Evolutionary conservation across 2,329 filamentous ascomycete species (phyloP).

Genomic region (Phyllosticta citribraziliensis): DNA sequence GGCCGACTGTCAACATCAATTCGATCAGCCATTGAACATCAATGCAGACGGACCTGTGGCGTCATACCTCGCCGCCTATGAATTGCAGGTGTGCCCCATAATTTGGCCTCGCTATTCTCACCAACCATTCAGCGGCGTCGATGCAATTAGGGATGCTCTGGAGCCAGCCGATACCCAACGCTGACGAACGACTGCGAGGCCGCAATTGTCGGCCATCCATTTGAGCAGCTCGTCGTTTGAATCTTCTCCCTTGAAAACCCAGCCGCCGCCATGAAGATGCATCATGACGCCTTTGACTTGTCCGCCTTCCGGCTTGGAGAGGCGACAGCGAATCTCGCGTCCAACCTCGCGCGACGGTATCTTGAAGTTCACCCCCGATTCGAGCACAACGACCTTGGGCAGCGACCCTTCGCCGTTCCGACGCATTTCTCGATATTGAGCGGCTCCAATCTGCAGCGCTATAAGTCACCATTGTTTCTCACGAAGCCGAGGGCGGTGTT

Average conservation of each 20-base stretch:
- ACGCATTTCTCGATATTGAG: constrained; percentile 45
- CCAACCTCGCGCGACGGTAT: constrained; percentile 44
- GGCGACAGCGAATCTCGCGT: constrained; percentile 42
- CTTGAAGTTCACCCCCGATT: constrained; percentile 35
- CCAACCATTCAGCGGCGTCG: constrained; percentile 45
- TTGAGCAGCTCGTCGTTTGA: constrained; percentile 41
- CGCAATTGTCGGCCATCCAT: constrained; percentile 39
- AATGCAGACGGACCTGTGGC: constrained; percentile 26
- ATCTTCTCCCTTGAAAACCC: constrained; percentile 33
- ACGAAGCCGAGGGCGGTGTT: background rate
- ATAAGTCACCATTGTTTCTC: background rate
- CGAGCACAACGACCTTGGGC: constrained; percentile 37
- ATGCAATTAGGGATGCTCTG: constrained; percentile 51
- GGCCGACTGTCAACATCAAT: constrained; percentile 34
- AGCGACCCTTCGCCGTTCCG: constrained; percentile 44
- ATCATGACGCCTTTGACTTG: constrained; percentile 38
- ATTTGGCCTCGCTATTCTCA: constrained; percentile 35
- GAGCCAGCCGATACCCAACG: constrained; percentile 51
- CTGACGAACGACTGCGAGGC: constrained; percentile 45
- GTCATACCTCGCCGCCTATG: constrained; percentile 24
- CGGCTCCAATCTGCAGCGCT: constrained; percentile 38
- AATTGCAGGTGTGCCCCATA: constrained; percentile 32
- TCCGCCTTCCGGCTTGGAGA: constrained; percentile 41
- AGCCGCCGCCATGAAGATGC: constrained; percentile 47
- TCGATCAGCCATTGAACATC: constrained; percentile 31